phyloP scores from a whole-genome alignment of 2,329 filamentous ascomycete species.

The Fusarium haematococcum region DNA sequence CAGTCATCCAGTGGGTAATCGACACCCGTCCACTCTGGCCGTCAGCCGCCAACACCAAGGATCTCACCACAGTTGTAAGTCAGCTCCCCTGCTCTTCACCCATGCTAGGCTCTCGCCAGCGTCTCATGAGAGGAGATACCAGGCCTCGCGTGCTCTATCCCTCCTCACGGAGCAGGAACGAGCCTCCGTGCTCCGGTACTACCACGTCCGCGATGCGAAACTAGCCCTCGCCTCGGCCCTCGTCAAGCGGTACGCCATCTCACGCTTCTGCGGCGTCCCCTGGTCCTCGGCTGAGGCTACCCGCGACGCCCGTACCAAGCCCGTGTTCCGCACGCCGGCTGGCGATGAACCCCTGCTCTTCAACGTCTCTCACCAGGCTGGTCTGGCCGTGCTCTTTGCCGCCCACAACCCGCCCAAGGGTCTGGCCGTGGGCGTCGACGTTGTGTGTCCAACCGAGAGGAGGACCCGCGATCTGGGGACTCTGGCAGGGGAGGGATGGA shows the following conservation, averaged over 20 bases:
- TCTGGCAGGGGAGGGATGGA: slow-evolving; percentile 70
- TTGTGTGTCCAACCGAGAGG: slow-evolving; percentile 81
- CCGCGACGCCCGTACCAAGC: slow-evolving; percentile 67
- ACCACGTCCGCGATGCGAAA: slow-evolving; percentile 78
- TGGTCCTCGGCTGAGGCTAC: slow-evolving; percentile 71
- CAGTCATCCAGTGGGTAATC: slow-evolving; percentile 70
- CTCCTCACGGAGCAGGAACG: slow-evolving; percentile 68
- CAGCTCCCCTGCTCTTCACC: neutral
- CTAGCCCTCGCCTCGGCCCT: slow-evolving; percentile 79
- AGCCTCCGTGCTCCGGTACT: slow-evolving; percentile 68
- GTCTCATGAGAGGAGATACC: neutral
- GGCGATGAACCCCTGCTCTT: slow-evolving; percentile 68
- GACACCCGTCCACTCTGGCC: slow-evolving; percentile 71
- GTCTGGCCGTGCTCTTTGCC: slow-evolving; percentile 76
- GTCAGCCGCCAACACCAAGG: slow-evolving; percentile 59
- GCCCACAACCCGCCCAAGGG: slow-evolving; percentile 50
- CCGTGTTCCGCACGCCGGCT: slow-evolving; percentile 62
- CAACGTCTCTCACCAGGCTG: slow-evolving; percentile 84
- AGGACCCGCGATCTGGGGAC: slow-evolving; percentile 70
- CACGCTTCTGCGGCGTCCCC: slow-evolving; percentile 66
- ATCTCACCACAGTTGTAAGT: slow-evolving; percentile 61
- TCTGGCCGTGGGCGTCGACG: slow-evolving; percentile 74
- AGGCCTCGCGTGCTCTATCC: slow-evolving; percentile 67
- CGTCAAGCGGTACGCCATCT: slow-evolving; percentile 78
- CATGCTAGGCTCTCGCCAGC: neutral